A percentile compares a stretch with the other conserved stretches of the same genome.
Evolutionary conservation across 139 green algal species (phyloP).

Genomic region (Deuterostichococcus epilithicus): DNA sequence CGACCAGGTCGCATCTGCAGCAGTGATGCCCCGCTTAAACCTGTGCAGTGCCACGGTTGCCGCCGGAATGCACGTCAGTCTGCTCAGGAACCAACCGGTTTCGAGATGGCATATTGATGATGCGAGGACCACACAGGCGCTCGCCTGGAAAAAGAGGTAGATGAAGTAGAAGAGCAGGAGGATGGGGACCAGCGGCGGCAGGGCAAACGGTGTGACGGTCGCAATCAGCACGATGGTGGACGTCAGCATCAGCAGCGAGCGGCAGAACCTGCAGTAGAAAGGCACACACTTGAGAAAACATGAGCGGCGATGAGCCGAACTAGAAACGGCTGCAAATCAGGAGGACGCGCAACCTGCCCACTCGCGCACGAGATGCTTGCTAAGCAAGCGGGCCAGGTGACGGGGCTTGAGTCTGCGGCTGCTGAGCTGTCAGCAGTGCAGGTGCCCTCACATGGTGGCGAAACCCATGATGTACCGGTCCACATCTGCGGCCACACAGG

Average conservation of each 20-base stretch:
- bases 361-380: no score
- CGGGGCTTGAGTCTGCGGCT: no score
- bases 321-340: not conserved
- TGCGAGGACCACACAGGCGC: not conserved
- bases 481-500: not conserved
- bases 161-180: constrained; percentile 62
- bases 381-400: no score
- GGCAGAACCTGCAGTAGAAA: constrained; percentile 20
- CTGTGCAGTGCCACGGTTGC: no score
- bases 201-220: constrained; percentile 55
- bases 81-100: no score
- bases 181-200: constrained; percentile 63
- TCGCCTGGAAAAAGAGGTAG: constrained; percentile 55
- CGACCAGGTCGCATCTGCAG: no score
- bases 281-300: not conserved
- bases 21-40: no score
- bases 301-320: not conserved
- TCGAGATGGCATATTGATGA: no score
- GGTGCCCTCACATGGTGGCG: not conserved
- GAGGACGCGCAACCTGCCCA: no score
- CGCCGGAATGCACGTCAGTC: no score
- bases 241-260: constrained; percentile 48
- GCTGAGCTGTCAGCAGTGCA: no score
- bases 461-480: not conserved
- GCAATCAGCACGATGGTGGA: constrained; percentile 66